Evolutionary conservation across 306 rosid species (phyloP), one percentile per base, ranked within the genome.

Genomic region (Medicago lupulina): DNA sequence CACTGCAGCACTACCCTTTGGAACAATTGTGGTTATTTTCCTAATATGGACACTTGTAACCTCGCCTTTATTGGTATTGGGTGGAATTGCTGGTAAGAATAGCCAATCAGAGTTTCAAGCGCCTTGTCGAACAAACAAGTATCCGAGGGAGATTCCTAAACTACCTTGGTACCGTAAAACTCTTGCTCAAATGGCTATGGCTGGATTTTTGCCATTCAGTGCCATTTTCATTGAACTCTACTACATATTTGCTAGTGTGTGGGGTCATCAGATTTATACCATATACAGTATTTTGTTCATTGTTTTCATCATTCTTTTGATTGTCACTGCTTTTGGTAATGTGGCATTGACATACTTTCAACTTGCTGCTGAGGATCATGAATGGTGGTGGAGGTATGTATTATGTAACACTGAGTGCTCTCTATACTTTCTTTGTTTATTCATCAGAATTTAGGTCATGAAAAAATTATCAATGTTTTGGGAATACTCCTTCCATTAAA

Each of bases 361-460:
- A 74, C 90, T 87, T 67, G 83, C 86, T 67, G 74, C 85, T 53
- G 91, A 85, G 80, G 91, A 87, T 18, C 91, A 87, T 83, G 75
- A 83, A 62, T 87, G 89, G 91, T 85, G 91, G 87, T 83, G 86
- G 91, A 85, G 89, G 89, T 87, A 80, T 54, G 79, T 66, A 49
- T 36, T 11, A 47, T 64, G 53, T 47, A n/a, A 23, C 69, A 39
- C 47, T 13, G 10, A 62, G 41, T 64, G n/a, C 15, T 65, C 41
- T 75, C 53, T 3, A 11, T 63, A 2, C 43, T 23, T 71, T 71
- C 23, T 9, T 47, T 55, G 41, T 43, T 80, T 13, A 41, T 50
- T 16, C 36, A 34, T 77, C 34, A 66, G 18, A 62, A 23, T 5
- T 10, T 58, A 11, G 38, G 16, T n/a, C 23, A 58, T 12, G n/a